Percentiles rank a stretch among this genome's conserved stretches.
These are phyloP conservation scores for Fusarium sp. DNA, from an alignment of 2,329 filamentous ascomycete genomes.

Conservation along the genomic window DNA sequence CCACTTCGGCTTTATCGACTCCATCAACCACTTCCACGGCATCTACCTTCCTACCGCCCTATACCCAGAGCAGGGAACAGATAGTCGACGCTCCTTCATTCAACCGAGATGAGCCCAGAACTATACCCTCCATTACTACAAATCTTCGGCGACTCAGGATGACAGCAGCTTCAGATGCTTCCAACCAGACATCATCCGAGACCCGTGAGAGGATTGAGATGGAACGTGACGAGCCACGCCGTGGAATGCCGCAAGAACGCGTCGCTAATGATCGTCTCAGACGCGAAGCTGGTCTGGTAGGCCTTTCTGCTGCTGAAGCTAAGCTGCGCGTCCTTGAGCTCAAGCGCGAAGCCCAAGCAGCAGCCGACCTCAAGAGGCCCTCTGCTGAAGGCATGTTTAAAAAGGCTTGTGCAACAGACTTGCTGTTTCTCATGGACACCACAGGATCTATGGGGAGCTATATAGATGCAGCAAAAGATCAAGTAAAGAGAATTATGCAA, in stretches of 20 bases:
- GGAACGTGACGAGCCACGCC: no score
- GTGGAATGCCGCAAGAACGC: no score
- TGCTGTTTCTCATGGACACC: slow-evolving; percentile 52
- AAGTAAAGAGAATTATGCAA: slow-evolving; percentile 47
- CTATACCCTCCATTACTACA: neutral
- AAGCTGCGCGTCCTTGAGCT: slow-evolving; percentile 20
- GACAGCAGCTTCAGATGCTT: slow-evolving; percentile 6
- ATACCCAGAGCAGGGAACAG: slow-evolving; percentile 5
- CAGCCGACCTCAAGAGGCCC: slow-evolving; percentile 8
- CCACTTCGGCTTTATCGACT: neutral
- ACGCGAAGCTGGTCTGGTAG: slow-evolving; percentile 5
- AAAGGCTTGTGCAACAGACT: slow-evolving; percentile 47
- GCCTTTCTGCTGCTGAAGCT: slow-evolving; percentile 14
- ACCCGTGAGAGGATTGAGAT: no score
- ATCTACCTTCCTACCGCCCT: slow-evolving; percentile 13
- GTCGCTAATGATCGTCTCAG: no score
- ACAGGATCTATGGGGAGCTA: slow-evolving; percentile 48
- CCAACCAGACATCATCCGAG: slow-evolving; percentile 5
- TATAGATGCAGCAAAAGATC: slow-evolving; percentile 48
- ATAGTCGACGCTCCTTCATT: neutral
- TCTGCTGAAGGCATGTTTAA: slow-evolving; percentile 46
- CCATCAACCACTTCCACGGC: slow-evolving; percentile 7
- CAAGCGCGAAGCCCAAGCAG: slow-evolving; percentile 18
- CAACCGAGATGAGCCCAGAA: neutral
- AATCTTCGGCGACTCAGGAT: slow-evolving; percentile 5